phyloP scores from a whole-genome alignment of 1,284 basidiomycete genomes.

The Hymenochaete sp. region DNA sequence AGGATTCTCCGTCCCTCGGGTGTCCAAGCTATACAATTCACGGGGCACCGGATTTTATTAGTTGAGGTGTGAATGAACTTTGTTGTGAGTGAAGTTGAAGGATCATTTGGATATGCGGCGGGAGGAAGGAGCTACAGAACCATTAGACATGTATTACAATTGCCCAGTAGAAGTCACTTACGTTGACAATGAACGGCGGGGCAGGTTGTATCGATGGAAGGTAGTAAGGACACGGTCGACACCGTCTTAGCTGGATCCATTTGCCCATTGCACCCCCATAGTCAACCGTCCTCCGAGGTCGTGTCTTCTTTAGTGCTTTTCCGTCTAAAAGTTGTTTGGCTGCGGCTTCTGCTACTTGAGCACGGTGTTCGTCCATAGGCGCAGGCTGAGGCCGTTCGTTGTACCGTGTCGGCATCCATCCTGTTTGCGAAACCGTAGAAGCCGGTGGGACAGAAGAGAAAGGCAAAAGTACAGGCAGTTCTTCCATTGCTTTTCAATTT shows the following conservation, averaged over 20 bases:
- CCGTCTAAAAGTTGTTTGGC: slow-evolving; percentile 60
- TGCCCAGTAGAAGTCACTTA: slow-evolving; percentile 32
- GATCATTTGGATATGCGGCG: slow-evolving; percentile 81
- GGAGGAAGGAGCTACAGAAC: slow-evolving; percentile 76
- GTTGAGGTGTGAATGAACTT: slow-evolving; percentile 97
- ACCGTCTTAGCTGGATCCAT: slow-evolving; percentile 56
- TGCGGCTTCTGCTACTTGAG: slow-evolving; percentile 70
- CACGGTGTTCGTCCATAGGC: slow-evolving; percentile 64
- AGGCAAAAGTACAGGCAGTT: slow-evolving; percentile 16
- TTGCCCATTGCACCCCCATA: slow-evolving; percentile 83
- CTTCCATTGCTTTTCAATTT: slow-evolving; percentile 3
- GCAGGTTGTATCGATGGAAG: slow-evolving; percentile 72
- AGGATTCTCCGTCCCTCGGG: slow-evolving; percentile 89
- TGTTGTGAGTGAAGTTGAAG: slow-evolving; percentile 87
- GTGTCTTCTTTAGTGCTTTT: slow-evolving; percentile 79
- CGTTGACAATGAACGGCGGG: slow-evolving; percentile 78
- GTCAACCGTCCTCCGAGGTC: slow-evolving; percentile 90
- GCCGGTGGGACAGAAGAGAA: slow-evolving; percentile 5
- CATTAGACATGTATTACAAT: not conserved
- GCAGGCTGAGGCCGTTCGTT: slow-evolving; percentile 53
- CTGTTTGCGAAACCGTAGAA: slow-evolving; percentile 16
- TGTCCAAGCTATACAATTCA: slow-evolving; percentile 96
- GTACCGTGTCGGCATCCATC: slow-evolving; percentile 39
- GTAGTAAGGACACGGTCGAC: slow-evolving; percentile 65
- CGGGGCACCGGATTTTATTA: slow-evolving; percentile 96